Base-by-base conservation (phyloP, 345 rosid genomes). In the Salix caprea region DNA sequence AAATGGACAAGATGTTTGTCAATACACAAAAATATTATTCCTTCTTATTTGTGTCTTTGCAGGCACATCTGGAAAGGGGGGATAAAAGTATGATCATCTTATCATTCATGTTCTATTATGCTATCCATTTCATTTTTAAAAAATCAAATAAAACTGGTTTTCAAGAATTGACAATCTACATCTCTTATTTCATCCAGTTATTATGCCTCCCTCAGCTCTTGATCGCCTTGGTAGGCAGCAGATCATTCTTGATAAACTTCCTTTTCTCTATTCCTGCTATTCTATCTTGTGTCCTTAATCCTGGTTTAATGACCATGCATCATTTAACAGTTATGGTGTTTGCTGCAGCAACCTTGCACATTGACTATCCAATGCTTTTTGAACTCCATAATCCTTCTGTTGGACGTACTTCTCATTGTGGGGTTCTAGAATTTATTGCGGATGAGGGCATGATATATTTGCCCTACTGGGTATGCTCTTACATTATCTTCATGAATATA, bases 171-270 rank as follows among this genome's bases (percentile, higher is more conserved):
- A 18, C 11, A 75, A 30, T 67, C 48, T 21, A 75, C 67, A 72
- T 34, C 82, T 65, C 52, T n/a, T 36, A 34, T 76, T 68, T 3
- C 81, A 67, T 78, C 66, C 80, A 91, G 92, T 88, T 83, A 83
- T 91, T 42, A 89, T 89, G 95, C 92, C 95, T 75, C 89, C 88
- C 52, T 91, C 95, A 1, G 95, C 95, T 76, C 89, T 91, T 16
- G 86, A 88, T 84, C 89, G 86, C 65, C 95, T 91, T 40, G 92
- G 95, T 89, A 71, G 78, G 86, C 65, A 44, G 86, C 65, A 44
- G 32, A 30, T 65, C 14, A 67, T 13, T 75, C 26, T 28, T 15
- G 5, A 12, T 40, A 2, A 32, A n/a, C 36, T 72, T 37, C 4
- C 26, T 67, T 71, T 42, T 23, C 14, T 77, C 32, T 6, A 4